Percentiles rank a stretch among this genome's conserved stretches.
phyloP scores from a whole-genome alignment of 164 flowering plant species.

The Platanus orientalis region DNA sequence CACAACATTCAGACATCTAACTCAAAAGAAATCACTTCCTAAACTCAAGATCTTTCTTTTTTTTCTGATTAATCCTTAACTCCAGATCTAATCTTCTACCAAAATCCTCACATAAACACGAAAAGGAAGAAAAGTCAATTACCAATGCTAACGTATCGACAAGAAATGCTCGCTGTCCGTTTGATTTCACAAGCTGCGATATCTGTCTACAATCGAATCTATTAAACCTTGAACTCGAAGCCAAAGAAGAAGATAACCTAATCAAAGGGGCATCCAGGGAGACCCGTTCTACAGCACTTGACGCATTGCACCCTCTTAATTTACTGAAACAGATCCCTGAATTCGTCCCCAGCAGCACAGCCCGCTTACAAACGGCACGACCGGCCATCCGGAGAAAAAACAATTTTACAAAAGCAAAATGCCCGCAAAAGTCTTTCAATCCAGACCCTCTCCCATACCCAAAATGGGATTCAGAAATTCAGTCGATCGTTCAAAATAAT shows the following conservation, averaged over 20 bases:
- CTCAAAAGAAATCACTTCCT: no score
- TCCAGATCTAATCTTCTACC: no score
- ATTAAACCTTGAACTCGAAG: conserved; percentile 8
- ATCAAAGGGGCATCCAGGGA: not conserved
- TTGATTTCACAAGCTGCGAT: conserved; percentile 46
- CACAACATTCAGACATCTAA: not conserved
- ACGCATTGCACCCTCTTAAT: conserved; percentile 10
- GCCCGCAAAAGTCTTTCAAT: no score
- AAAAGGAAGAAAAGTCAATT: not conserved
- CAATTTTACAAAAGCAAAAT: no score
- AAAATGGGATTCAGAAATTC: no score
- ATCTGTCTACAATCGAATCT: conserved; percentile 24
- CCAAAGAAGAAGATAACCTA: conserved; percentile 3
- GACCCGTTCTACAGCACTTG: not conserved
- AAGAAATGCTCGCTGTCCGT: conserved; percentile 60
- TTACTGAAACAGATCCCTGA: conserved; percentile 19
- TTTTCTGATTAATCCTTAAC: no score
- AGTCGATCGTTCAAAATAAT: no score
- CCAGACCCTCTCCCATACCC: no score
- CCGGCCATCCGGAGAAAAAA: conserved; percentile 24
- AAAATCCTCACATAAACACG: no score
- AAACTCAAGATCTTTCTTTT: no score
- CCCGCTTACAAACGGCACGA: conserved; percentile 29
- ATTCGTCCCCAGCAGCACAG: conserved; percentile 22
- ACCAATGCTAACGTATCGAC: conserved; percentile 46